phyloP scores from a whole-genome alignment of 768 basidiomycete species.

The Hericium erinaceus region DNA sequence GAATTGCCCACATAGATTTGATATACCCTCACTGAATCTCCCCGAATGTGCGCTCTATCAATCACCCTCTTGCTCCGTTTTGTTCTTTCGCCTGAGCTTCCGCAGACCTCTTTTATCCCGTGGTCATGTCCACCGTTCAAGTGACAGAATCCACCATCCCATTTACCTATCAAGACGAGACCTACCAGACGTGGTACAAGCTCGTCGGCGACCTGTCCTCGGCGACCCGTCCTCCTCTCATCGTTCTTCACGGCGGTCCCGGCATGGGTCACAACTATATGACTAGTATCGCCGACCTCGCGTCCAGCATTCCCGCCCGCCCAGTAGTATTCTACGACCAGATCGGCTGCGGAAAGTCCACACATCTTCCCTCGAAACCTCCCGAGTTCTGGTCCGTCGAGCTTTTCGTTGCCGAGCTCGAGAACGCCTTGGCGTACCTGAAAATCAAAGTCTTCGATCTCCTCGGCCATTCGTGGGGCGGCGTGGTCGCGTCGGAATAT shows the following conservation, averaged over 20 bases:
- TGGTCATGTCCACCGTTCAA: background rate
- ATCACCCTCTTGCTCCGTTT: too few species aligned
- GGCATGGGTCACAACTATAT: constrained; percentile 18
- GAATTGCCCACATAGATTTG: too few species aligned
- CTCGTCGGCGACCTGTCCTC: constrained; percentile 17
- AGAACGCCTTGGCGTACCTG: constrained; percentile 30
- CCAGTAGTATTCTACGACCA: constrained; percentile 45
- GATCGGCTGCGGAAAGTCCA: constrained; percentile 35
- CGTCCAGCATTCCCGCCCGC: background rate
- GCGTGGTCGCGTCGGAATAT: constrained; percentile 35
- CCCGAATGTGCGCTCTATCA: too few species aligned
- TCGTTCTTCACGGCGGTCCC: constrained; percentile 10
- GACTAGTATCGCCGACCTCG: constrained; percentile 16
- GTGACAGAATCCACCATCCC: constrained; percentile 14
- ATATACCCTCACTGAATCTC: too few species aligned
- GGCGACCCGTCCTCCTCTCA: constrained; percentile 16
- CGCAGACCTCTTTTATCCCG: too few species aligned
- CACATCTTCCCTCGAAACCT: constrained; percentile 28
- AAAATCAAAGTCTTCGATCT: constrained; percentile 34
- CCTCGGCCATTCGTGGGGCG: constrained; percentile 50
- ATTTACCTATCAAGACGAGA: constrained; percentile 12
- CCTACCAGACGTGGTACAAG: constrained; percentile 20
- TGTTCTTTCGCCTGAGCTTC: too few species aligned
- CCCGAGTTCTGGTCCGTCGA: constrained; percentile 32
- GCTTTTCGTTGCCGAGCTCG: constrained; percentile 26